Base-by-base conservation (phyloP, 495 filamentous ascomycete genomes). In the Melanomma pulvis-pyrius region DNA sequence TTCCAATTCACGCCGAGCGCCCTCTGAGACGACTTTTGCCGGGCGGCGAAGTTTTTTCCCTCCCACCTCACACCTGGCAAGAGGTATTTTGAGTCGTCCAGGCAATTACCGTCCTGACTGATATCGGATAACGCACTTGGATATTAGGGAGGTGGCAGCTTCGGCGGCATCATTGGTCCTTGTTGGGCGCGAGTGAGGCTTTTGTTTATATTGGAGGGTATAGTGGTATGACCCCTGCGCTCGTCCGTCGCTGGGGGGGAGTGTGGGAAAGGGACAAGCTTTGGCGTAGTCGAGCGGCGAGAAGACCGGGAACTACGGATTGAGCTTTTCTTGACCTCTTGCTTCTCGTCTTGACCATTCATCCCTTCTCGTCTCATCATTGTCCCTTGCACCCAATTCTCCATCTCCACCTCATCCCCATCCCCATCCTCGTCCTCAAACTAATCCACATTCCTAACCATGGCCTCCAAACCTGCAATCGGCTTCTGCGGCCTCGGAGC, bases 401-500 rank as follows among this genome's bases (percentile, higher is more conserved):
- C 29, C 21, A 5, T 26, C 22, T 36, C n/a, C 32, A 1, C 2
- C 28, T n/a, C 13, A 32, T 54, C 59, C 25, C 34, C 15, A 7
- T 21, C 24, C 28, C 24, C 46, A 29, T 21, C 41, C 17, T 65
- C 34, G 24, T 30, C 47, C 13, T 52, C 17, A 29, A n/a, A 56
- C 46, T 32, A 30, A 44, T 47, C 4, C 8, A 56, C 41, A 58
- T 47, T 9, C 48, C 19, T 13, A 13, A 65, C 1, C 24, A 71
- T 71, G 69, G 25, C 61, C 32, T 54, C 59, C 49, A 71, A 71
- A 65, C 63, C 86, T 9, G 77, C 80, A 51, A 77, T 92, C 59
- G 85, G 88, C 67, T 93, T 93, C 78, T 88, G 90, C 62, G 91
- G 91, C 81, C 87, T 94, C 7, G 91, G 91, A 67, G 90, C 91